Base-by-base conservation (phyloP, 1,284 basidiomycete species). In the Cryptococcus neoformans region DNA sequence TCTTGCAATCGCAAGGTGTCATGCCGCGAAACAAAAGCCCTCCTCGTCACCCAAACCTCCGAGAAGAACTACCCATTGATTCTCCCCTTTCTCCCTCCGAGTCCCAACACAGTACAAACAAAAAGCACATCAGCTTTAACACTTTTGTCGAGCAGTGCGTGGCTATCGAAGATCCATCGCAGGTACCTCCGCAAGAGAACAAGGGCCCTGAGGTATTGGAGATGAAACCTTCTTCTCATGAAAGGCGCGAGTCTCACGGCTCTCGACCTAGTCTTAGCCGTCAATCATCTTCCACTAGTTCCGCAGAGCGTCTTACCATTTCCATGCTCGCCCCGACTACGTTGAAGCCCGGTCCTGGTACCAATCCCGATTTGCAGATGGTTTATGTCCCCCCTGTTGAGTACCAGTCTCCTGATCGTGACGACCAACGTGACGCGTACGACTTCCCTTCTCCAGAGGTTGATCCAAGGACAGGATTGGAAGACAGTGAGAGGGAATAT, bases 91-190 rank as follows among this genome's bases (percentile, higher is more conserved):
- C 54, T 3, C 34, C 49, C 14, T 21, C 53, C 4, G 47, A 47
- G 10, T 38, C 48, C 37, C 45, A 47, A 21, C 40, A 49, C 9
- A 44, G 16, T 10, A 53, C 53, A 6, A 56, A 76, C 58, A 86
- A 85, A 77, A 83, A 85, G 60, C 95, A 98, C 75, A 98, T 99
- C 79, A 89, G 84, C 68, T 99, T 99, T 83, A 98, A 98, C 78
- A 95, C 93, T 1, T 95, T 94, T 70, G 95, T 99, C 42, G 92
- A 98, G 77, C 96, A 98, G 77, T 93, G 87, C 73, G 95, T 99
- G 62, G 90, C 95, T n/a, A 88, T 99, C 69, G 82, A 84, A 57
- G 77, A 80, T 49, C 76, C 75, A 44, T 44, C 56, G 41, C 28
- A 28, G 28, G 28, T 28, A 4, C 28, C 28, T 4, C 28, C 28